Evolutionary conservation across 2,329 filamentous ascomycete species (phyloP), one percentile per base, ranked within the genome.

Genomic region (Monosporascus sp.): DNA sequence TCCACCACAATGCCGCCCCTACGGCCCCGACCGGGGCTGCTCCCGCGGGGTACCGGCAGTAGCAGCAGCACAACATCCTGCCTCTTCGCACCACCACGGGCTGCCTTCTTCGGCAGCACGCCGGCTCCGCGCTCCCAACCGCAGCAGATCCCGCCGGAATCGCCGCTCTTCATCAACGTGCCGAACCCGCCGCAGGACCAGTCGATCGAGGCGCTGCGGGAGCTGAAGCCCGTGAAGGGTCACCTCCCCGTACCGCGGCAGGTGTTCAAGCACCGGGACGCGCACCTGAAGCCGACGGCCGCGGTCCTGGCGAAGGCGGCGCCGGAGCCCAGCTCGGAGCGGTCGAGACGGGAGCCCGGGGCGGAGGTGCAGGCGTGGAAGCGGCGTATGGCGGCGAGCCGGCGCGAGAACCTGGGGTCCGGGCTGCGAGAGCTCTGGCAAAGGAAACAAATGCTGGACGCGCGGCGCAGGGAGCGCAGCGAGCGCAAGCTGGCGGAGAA

Each of bases 81-180:
- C 46, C 7, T 15, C 50, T 54, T 20, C 47, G 40, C 37, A 63
- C 56, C 67, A 59, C 57, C 56, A 53, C 58, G 61, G 55, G 55
- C 62, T 24, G 58, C 67, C 50, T 59, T 72, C 52, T 81, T 80
- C 65, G 72, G 74, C 58, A 75, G 76, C 24, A 73, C 78, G 17
- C 48, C 73, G 18, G 45, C 68, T n/a, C 61, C 64, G 53, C 67
- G 65, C 48, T 72, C 73, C 49, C 77, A 82, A 55, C 74, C 76
- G 47, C 51, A 53, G 37, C 49, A 45, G 31, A 88, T 92, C 58
- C 87, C 87, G 18, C 93, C 94, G 48, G 89, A 97, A 69, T 96
- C 91, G 37, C 93, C 94, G 47, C 81, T 82, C 59, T 97, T 88
- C 76, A 88, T 97, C 73, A 85, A 90, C 60, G 78, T 97, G 52